Percentiles rank a stretch among this genome's conserved stretches.
These are phyloP conservation scores for button mushroom (Agaricus bisporus) DNA, from an alignment of 768 basidiomycete species.

Conservation along the genomic window DNA sequence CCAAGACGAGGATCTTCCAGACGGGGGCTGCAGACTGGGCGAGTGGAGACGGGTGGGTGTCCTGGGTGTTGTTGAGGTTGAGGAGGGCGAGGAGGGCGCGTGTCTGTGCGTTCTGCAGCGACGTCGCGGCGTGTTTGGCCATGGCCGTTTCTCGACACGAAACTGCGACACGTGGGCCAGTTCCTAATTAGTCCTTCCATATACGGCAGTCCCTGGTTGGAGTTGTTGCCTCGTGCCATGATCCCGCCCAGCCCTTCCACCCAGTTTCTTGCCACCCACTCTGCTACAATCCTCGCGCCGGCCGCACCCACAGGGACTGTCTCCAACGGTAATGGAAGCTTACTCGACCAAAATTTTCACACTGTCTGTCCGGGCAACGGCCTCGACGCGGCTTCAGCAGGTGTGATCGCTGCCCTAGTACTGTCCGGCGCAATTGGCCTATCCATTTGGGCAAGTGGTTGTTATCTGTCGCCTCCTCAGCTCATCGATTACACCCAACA, in stretches of 20 bases:
- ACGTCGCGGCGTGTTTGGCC: constrained; percentile 34
- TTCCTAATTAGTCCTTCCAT: too few relatives aligned
- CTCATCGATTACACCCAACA: constrained; percentile 11
- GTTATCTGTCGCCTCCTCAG: not conserved
- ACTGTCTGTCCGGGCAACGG: constrained; percentile 60
- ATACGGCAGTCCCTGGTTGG: too few relatives aligned
- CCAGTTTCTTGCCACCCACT: not conserved
- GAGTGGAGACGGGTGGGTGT: constrained; percentile 37
- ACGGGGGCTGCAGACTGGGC: constrained; percentile 68
- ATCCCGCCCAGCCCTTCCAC: constrained; percentile 2
- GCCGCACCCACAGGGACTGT: constrained; percentile 19
- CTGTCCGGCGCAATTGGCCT: constrained; percentile 55
- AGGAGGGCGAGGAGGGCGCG: constrained; percentile 78
- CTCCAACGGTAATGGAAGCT: constrained; percentile 18
- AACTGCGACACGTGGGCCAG: too few relatives aligned
- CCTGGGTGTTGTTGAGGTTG: constrained; percentile 69
- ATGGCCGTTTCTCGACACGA: not conserved
- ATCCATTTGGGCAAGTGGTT: constrained; percentile 57
- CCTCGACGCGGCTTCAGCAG: constrained; percentile 56
- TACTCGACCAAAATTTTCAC: constrained; percentile 14
- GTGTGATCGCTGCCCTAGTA: constrained; percentile 52
- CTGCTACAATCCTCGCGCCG: constrained; percentile 11
- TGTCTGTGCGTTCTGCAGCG: constrained; percentile 87
- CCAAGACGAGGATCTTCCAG: constrained; percentile 95
- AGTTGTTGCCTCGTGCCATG: too few relatives aligned